phyloP scores from a whole-genome alignment of 139 green algal genomes.

The Volvox reticuliferus region DNA sequence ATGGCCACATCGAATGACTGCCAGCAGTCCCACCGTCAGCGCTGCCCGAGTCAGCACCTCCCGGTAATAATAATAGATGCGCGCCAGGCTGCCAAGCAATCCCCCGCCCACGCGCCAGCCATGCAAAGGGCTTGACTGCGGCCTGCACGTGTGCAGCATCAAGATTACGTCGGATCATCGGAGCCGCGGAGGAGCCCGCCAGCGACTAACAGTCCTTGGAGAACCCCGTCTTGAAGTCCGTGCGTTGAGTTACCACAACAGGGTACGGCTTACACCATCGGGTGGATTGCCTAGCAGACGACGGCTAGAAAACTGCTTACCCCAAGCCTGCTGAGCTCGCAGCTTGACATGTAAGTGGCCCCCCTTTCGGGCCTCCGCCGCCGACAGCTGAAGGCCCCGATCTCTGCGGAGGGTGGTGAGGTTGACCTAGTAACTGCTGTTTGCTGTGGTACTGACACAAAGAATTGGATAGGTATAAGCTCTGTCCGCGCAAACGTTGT shows the following conservation, averaged over 20 bases:
- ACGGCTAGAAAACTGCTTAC: not conserved
- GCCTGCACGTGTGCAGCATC: not conserved
- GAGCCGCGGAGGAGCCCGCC: too few species aligned
- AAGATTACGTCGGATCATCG: too few species aligned
- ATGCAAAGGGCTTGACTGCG: not conserved
- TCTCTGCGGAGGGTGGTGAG: not conserved
- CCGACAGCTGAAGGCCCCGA: not conserved
- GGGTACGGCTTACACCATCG: too few species aligned
- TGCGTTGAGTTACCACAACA: too few species aligned
- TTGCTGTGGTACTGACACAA: not conserved
- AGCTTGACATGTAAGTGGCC: not conserved
- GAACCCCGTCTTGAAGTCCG: too few species aligned
- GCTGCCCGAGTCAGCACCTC: constrained; percentile 54
- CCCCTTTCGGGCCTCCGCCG: not conserved
- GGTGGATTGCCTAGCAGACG: too few species aligned
- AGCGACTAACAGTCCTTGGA: too few species aligned
- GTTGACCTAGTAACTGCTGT: not conserved
- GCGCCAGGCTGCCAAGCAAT: not conserved
- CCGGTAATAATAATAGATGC: constrained; percentile 29
- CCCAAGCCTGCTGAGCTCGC: not conserved
- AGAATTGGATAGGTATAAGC: not conserved
- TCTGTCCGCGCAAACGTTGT: not conserved
- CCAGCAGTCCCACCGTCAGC: constrained; percentile 65
- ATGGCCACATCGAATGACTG: constrained; percentile 63
- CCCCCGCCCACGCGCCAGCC: not conserved